These are phyloP conservation scores for Diplocarpon rosae DNA, from an alignment of 2,329 filamentous ascomycete species.

Conservation along the genomic window DNA sequence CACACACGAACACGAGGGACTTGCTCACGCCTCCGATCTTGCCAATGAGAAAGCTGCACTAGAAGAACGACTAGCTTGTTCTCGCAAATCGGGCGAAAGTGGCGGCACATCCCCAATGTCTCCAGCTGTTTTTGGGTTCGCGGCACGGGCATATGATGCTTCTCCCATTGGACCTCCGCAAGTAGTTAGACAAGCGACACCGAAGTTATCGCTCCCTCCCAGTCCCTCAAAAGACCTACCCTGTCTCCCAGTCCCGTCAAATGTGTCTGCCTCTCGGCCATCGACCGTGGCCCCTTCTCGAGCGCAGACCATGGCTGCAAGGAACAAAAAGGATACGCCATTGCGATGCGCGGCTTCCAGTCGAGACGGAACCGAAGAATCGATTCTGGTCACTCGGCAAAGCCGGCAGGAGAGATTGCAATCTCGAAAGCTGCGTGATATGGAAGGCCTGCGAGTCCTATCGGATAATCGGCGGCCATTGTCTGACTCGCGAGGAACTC, in stretches of 20 bases:
- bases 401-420: conserved; percentile 18
- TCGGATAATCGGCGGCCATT: not conserved
- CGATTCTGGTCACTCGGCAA: not conserved
- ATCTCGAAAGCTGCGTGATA: conserved; percentile 18
- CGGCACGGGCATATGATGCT: conserved; percentile 4
- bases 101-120: not conserved
- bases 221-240: not conserved
- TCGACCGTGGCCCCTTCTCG: not conserved
- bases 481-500: not conserved
- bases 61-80: not conserved
- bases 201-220: not conserved
- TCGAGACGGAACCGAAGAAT: not conserved
- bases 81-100: not conserved
- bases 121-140: not conserved
- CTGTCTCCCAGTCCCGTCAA: not conserved
- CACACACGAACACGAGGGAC: conserved; percentile 6
- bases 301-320: not conserved
- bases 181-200: conserved; percentile 4
- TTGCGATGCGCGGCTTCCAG: not conserved
- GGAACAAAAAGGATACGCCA: not conserved
- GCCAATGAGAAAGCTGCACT: not conserved
- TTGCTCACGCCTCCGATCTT: conserved; percentile 2
- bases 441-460: conserved; percentile 11
- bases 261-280: not conserved
- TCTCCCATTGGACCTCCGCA: conserved; percentile 1